Evolutionary conservation across 2,329 filamentous ascomycete species (phyloP), one percentile per base, ranked within the genome.

Genomic region (Mycosphaerella sp.): DNA sequence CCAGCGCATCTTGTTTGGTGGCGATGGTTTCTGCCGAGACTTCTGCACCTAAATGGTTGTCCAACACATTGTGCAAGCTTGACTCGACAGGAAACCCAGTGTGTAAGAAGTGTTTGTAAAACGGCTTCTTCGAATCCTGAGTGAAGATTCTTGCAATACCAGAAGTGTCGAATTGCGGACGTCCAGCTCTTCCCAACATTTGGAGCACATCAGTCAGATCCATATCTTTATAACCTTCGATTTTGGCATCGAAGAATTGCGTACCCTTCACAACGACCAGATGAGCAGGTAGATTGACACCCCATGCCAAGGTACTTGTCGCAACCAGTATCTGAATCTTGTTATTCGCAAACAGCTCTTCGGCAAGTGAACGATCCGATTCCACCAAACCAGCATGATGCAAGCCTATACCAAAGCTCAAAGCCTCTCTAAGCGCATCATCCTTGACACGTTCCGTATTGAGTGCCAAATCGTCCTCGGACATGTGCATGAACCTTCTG

Each of bases 81-180:
- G 90, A 96, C 68, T 98, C 93, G 9, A 98, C 93, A 0, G 93
- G 94, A 68, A 98, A 98, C 1, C 93, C 94, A 0, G 91, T 97
- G 66, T 98, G 93, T 49, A 98, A 72, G 73, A 98, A 98, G 71
- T 98, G 93, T 74, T 98, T 98, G 73, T 98, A 98, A 70, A 98
- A 98, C 53, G 94, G 89, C 71, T 98, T 98, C 76, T 97, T 98
- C 2, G 91, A 77, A 63, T 97, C 90, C 64, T 98, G 90, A 0
- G 93, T 98, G 66, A 98, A 95, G 66, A 98, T 98, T 27, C 91
- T 85, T 8, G 93, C 94, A 51, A 98, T 94, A 59, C 94, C 93
- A 0, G 90, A 95, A 48, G 85, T 87, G 69, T 98, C 93, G 67
- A 98, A 98, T 66, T 98, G 93, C 3, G 93, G 93, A 56, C 93